Evolutionary conservation across 768 basidiomycete species (phyloP).

Genomic region (button mushroom (Agaricus bisporus)): DNA sequence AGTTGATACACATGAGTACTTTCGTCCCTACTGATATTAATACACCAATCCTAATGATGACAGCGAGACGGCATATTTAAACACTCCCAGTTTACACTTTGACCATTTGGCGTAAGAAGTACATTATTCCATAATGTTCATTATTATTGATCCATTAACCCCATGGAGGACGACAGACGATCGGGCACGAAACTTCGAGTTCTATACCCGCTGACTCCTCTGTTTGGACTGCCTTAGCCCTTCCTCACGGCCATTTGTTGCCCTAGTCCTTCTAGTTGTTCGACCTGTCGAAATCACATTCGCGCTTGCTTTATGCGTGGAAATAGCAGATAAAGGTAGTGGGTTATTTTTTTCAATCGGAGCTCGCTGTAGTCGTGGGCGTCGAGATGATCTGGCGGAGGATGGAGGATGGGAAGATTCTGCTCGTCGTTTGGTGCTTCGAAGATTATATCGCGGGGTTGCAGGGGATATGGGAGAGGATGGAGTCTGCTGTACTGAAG

Average conservation of each 20-base stretch:
- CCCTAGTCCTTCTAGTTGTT: background rate
- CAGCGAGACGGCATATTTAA: background rate
- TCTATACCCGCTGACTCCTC: background rate
- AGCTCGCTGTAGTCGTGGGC: conserved; percentile 5
- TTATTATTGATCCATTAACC: too few species aligned
- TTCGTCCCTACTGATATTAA: background rate
- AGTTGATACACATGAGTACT: background rate
- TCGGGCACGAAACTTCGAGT: background rate
- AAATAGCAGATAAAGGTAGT: background rate
- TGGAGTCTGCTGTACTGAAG: background rate
- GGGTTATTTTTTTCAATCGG: background rate
- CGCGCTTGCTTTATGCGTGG: background rate
- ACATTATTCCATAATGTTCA: background rate
- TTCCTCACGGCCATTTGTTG: background rate
- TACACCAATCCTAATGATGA: background rate
- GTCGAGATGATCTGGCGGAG: conserved; percentile 10
- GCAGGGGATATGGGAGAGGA: conserved; percentile 10
- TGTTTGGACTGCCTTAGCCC: background rate
- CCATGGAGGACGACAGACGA: background rate
- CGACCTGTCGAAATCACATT: background rate
- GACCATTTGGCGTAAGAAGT: background rate
- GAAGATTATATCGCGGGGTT: conserved; percentile 26
- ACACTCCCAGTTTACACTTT: background rate
- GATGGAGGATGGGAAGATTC: conserved; percentile 16
- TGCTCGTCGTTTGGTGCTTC: conserved; percentile 22